Percentiles rank a stretch among this genome's conserved stretches.
These are phyloP conservation scores for Xylogone sp. DNA, from an alignment of 2,329 filamentous ascomycete species.

Conservation along the genomic window DNA sequence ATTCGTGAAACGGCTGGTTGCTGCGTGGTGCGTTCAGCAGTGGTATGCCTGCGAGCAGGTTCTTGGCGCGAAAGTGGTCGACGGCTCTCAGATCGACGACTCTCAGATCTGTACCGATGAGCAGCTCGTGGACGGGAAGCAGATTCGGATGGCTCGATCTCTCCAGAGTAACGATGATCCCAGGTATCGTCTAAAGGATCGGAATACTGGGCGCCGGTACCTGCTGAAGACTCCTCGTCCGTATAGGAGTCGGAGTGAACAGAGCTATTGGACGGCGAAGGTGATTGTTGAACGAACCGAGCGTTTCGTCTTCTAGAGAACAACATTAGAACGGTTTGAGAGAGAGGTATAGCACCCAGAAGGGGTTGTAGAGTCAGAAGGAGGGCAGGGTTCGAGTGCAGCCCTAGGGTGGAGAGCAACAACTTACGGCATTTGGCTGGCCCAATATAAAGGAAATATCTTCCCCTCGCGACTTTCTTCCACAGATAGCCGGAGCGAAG, in stretches of 20 bases:
- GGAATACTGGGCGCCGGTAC: constrained; percentile 29
- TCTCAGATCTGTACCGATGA: constrained; percentile 22
- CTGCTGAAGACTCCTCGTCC: constrained; percentile 26
- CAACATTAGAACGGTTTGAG: constrained; percentile 2
- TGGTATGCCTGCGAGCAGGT: constrained; percentile 31
- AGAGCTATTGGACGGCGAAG: constrained; percentile 17
- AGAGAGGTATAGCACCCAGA: not conserved
- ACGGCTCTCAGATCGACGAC: constrained; percentile 29
- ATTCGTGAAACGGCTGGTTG: constrained; percentile 34
- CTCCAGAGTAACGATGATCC: constrained; percentile 39
- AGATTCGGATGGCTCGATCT: constrained; percentile 55
- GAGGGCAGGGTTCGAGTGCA: not conserved
- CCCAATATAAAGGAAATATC: constrained; percentile 22
- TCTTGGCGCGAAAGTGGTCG: constrained; percentile 35
- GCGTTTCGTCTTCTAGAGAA: not conserved
- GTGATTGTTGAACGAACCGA: constrained; percentile 7
- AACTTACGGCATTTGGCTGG: constrained; percentile 19
- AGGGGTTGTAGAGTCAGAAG: not conserved
- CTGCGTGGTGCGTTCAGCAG: constrained; percentile 30
- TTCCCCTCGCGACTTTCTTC: constrained; percentile 26
- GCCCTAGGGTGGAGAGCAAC: not conserved
- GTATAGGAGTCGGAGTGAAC: constrained; percentile 25
- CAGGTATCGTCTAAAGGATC: constrained; percentile 30
- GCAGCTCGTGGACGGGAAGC: constrained; percentile 39
- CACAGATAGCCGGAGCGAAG: constrained; percentile 28